Base-by-base conservation (phyloP, 2,329 filamentous ascomycete genomes). In the Basipetospora chlamydospora region DNA sequence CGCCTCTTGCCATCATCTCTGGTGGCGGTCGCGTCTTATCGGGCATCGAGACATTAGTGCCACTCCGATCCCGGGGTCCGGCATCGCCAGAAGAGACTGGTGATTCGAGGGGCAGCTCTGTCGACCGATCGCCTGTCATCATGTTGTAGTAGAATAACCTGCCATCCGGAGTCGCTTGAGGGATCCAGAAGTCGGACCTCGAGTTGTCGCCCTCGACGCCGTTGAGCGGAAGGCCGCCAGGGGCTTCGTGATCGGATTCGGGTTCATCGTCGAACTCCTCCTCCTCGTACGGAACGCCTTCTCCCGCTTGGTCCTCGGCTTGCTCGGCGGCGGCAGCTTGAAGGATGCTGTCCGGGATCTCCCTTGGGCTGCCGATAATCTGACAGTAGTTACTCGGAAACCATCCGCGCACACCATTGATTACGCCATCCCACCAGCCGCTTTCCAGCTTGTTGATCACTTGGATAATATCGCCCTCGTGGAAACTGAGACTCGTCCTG, bases 341-440 rank as follows among this genome's bases (percentile, higher is more conserved):
- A 36, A 70, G 67, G 44, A 64, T 63, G 11, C 68, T 61, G 37
- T 83, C 77, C 28, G 72, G 68, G 21, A 80, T 65, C 43, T 92
- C 82, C 47, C 84, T 80, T 35, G 80, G 71, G 47, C 76, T 77
- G 41, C 76, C 73, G 48, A 96, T 80, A 44, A 90, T 76, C 46
- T 85, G 78, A 63, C 90, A 96, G 62, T 98, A 98, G 58, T 98
- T 98, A 67, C 88, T 96, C 26, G 90, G 90, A 57, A 98, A 98
- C 90, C 90, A 98, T 55, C 90, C 90, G 54, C 90, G 79, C 47
- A 94, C 82, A 41, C 87, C 85, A 51, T 95, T 90, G 55, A 98
- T 94, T 39, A 98, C 85, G 33, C 90, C 90, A 61, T 98, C 90
- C 90, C 90, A 98, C 90, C 90, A 98, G 39, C 90, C 90, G 51